Percentiles rank a stretch among this genome's conserved stretches.
Conservation (phyloP, 2,329 filamentous ascomycete species). For the Aspergillus sp. region DNA sequence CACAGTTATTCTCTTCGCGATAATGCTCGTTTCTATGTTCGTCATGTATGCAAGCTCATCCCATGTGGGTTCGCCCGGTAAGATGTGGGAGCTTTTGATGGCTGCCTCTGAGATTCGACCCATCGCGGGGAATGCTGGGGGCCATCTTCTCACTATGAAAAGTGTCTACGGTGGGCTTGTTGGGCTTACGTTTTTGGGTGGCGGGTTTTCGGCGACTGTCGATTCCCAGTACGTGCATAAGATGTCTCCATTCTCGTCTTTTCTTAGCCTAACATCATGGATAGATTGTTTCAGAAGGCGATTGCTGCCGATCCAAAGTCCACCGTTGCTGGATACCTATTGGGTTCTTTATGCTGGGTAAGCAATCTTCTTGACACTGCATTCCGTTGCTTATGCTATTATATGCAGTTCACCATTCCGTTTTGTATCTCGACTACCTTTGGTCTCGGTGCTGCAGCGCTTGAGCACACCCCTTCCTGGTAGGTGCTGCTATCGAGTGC, state of each 20-base stretch:
- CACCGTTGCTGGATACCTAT: constrained; percentile 22
- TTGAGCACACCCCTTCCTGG: constrained; percentile 14
- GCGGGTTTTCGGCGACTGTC: not conserved
- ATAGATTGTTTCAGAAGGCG: constrained; percentile 23
- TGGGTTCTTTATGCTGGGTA: constrained; percentile 22
- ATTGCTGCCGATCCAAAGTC: constrained; percentile 23
- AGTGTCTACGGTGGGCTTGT: constrained; percentile 22
- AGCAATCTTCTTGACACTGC: too few relatives aligned
- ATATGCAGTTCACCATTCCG: constrained; percentile 21
- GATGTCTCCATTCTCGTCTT: too few relatives aligned
- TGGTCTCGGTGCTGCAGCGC: constrained; percentile 25
- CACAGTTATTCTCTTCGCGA: not conserved
- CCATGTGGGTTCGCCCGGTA: constrained; percentile 19
- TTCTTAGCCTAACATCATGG: too few relatives aligned
- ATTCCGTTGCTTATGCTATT: too few relatives aligned
- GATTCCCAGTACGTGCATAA: not conserved
- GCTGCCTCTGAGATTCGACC: constrained; percentile 19
- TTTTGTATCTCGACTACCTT: constrained; percentile 26
- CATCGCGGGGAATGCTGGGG: constrained; percentile 26
- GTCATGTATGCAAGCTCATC: constrained; percentile 1
- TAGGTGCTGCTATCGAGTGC: accelerated
- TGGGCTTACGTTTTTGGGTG: constrained; percentile 11
- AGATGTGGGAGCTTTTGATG: constrained; percentile 26
- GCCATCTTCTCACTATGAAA: constrained; percentile 19
- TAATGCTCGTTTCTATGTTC: constrained; percentile 1